Percentiles rank a stretch among this genome's conserved stretches.
Conservation (phyloP, 2,329 filamentous ascomycete species). For the Lecanicillium sp. region DNA sequence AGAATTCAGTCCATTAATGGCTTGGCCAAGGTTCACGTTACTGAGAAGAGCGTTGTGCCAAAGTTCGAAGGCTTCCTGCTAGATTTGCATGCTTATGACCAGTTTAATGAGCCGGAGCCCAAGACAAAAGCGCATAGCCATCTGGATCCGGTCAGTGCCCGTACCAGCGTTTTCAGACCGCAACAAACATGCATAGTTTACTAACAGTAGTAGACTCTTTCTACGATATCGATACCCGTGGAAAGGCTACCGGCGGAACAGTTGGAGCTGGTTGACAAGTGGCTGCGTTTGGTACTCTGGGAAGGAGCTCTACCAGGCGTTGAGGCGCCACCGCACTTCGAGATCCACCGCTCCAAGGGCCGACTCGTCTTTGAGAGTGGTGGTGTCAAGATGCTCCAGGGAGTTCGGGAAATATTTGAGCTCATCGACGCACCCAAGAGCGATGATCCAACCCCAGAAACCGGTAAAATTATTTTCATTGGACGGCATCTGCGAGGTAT, state of each 20-base stretch:
- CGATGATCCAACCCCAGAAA: slow-evolving; percentile 16
- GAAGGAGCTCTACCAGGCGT: slow-evolving; percentile 54
- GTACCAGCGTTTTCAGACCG: too few species aligned
- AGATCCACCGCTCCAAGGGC: slow-evolving; percentile 85
- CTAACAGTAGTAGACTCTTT: slow-evolving; percentile 19
- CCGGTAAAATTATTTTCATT: slow-evolving; percentile 58
- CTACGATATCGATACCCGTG: slow-evolving; percentile 68
- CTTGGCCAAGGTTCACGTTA: slow-evolving; percentile 75
- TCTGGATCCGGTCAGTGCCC: slow-evolving; percentile 66
- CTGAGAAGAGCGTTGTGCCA: slow-evolving; percentile 71
- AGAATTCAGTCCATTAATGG: slow-evolving; percentile 83
- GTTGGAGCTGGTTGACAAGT: slow-evolving; percentile 62
- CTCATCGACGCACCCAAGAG: slow-evolving; percentile 57
- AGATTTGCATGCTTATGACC: slow-evolving; percentile 88
- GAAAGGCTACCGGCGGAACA: slow-evolving; percentile 50
- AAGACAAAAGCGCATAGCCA: slow-evolving; percentile 77
- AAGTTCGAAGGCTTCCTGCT: slow-evolving; percentile 78
- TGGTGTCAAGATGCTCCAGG: slow-evolving; percentile 71
- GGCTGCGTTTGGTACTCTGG: slow-evolving; percentile 82
- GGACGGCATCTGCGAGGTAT: slow-evolving; percentile 46
- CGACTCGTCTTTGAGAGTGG: slow-evolving; percentile 61
- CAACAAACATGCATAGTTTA: not conserved
- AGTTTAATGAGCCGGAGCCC: slow-evolving; percentile 66
- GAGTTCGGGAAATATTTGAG: slow-evolving; percentile 89
- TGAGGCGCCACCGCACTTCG: slow-evolving; percentile 42